Evolutionary conservation across 2,329 filamentous ascomycete species (phyloP).

Genomic region (Claviceps pazoutovae): DNA sequence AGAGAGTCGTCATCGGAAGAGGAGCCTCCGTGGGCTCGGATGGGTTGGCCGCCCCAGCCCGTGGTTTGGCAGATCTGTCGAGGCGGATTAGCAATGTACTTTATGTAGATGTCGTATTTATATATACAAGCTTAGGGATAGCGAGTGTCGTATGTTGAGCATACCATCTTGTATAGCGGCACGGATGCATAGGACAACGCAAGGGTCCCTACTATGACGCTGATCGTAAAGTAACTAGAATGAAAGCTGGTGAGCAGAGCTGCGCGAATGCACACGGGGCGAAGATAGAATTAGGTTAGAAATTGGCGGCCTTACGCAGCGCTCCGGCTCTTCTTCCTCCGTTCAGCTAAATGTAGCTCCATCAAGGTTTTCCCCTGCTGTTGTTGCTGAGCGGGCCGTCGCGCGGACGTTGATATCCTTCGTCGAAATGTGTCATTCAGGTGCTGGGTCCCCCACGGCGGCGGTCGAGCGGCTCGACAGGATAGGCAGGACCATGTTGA

Average conservation of each 20-base stretch:
- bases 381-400: conserved; percentile 13
- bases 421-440: conserved; percentile 14
- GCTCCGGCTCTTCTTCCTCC: conserved; percentile 53
- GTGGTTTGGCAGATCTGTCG: conserved; percentile 62
- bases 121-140: neutral
- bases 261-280: neutral
- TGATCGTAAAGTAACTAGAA: conserved; percentile 57
- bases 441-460: conserved; percentile 8
- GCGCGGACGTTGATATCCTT: conserved; percentile 18
- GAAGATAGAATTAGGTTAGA: neutral
- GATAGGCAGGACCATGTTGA: conserved; percentile 24
- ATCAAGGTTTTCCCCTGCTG: conserved; percentile 27
- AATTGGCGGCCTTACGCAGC: conserved; percentile 23
- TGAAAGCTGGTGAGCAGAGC: neutral
- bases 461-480: conserved; percentile 21
- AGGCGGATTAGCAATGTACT: neutral
- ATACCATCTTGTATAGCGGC: conserved; percentile 75
- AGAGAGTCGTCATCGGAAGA: conserved; percentile 44
- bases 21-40: conserved; percentile 56
- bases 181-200: conserved; percentile 73
- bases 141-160: too few relatives aligned
- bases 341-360: conserved; percentile 50
- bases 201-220: conserved; percentile 65
- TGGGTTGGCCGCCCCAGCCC: conserved; percentile 84
- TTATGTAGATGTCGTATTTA: neutral